Conservation (phyloP, 768 basidiomycete species). For the Mycena vulgaris region DNA sequence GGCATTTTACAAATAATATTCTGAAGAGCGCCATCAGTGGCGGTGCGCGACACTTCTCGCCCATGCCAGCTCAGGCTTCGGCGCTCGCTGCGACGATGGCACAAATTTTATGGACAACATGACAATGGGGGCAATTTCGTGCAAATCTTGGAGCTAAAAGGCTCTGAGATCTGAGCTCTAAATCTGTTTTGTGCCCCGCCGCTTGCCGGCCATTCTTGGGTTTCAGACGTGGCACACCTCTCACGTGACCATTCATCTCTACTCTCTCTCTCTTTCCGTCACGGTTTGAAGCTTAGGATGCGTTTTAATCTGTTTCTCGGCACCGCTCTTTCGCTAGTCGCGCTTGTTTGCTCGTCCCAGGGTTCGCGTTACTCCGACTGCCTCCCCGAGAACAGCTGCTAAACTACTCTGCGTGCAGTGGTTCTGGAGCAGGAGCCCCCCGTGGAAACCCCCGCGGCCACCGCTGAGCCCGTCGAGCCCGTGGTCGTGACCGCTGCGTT, state of each 20-base stretch:
- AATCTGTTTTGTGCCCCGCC: no score
- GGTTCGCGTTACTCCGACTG: conserved; percentile 27
- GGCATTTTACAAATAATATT: no score
- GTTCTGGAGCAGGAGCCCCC: conserved; percentile 32
- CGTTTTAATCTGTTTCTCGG: conserved; percentile 36
- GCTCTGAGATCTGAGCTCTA: no score
- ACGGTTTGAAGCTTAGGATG: conserved; percentile 36
- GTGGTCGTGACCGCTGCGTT: conserved; percentile 33
- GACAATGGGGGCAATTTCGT: no score
- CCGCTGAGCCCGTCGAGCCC: conserved; percentile 22
- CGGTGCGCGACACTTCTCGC: background rate
- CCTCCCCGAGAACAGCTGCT: background rate
- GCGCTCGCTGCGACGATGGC: no score
- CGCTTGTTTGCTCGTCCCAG: conserved; percentile 37
- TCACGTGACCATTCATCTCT: background rate
- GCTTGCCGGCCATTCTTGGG: no score
- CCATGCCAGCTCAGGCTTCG: no score
- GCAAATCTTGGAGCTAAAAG: no score
- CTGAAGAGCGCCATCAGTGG: background rate
- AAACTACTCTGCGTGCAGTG: conserved; percentile 14
- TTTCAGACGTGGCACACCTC: background rate
- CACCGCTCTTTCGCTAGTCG: conserved; percentile 34
- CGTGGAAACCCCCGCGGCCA: background rate
- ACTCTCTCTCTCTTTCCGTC: conserved; percentile 15
- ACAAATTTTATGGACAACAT: no score